phyloP scores from a whole-genome alignment of 1,284 basidiomycete genomes.

The Trichosporon sp. region DNA sequence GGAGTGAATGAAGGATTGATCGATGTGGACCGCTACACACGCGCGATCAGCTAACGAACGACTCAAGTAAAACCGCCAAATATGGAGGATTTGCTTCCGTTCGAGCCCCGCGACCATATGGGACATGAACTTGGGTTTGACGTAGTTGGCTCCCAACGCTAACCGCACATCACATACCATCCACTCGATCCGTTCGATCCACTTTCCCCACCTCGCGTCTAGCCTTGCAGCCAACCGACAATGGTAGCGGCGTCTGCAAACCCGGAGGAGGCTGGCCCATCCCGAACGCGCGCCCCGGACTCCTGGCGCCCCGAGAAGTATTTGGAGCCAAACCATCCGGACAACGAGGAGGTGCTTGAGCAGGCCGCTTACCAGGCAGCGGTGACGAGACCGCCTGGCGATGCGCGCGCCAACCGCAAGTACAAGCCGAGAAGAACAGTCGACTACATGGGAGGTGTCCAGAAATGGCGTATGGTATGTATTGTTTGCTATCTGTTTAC shows the following conservation, averaged over 20 bases:
- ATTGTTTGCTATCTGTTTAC: background rate
- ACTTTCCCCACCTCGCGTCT: conserved; percentile 9
- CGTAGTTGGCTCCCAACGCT: background rate
- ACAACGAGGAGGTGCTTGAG: conserved; percentile 71
- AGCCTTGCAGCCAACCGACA: background rate
- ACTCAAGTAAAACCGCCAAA: conserved; percentile 18
- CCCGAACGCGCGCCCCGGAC: conserved; percentile 38
- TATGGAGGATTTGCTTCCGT: conserved; percentile 19
- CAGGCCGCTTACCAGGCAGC: conserved; percentile 75
- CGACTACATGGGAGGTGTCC: conserved; percentile 86
- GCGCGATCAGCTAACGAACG: conserved; percentile 13
- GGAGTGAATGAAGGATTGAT: background rate
- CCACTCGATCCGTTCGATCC: background rate
- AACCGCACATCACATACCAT: background rate
- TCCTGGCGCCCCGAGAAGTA: conserved; percentile 60
- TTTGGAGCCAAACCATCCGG: conserved; percentile 64
- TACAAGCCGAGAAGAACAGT: conserved; percentile 90
- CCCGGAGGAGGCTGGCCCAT: conserved; percentile 37
- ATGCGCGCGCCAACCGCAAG: conserved; percentile 73
- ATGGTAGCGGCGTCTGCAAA: background rate
- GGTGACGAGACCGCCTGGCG: conserved; percentile 56
- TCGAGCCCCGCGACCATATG: background rate
- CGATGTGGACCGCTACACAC: conserved; percentile 3
- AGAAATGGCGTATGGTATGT: conserved; percentile 77
- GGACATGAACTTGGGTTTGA: conserved; percentile 1